phyloP scores from a whole-genome alignment of 1,284 basidiomycete genomes.

The Porodaedalea pini region DNA sequence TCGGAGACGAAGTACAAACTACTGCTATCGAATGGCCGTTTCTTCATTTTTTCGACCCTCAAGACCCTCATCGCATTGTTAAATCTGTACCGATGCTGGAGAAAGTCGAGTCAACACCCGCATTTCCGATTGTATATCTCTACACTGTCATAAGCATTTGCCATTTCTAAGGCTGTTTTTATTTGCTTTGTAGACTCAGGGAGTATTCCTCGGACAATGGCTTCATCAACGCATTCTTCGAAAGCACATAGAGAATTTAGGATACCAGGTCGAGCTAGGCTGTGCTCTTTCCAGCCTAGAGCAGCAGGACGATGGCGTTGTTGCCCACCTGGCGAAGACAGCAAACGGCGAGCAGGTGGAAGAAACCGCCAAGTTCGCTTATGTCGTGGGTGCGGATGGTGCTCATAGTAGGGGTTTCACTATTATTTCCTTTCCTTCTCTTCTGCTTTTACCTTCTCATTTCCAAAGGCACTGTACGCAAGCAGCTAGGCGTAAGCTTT shows the following conservation, averaged over 20 bases:
- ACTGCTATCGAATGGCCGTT: neutral
- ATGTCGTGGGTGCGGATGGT: no score
- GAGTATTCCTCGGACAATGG: slow-evolving; percentile 11
- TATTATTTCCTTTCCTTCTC: no score
- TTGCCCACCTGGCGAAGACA: neutral
- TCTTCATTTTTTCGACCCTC: neutral
- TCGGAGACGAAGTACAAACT: slow-evolving; percentile 2
- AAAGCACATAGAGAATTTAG: no score
- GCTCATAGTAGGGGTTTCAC: no score
- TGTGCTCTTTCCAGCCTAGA: no score
- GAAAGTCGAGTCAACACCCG: no score
- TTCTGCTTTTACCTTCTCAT: no score
- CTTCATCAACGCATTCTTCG: no score
- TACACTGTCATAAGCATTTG: no score
- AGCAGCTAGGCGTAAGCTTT: no score
- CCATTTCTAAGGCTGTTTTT: neutral
- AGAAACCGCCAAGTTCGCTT: slow-evolving; percentile 9
- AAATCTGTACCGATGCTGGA: neutral
- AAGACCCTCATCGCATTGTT: slow-evolving; percentile 1
- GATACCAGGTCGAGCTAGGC: no score
- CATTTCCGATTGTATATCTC: slow-evolving; percentile 1
- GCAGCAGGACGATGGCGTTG: slow-evolving; percentile 16
- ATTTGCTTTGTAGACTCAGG: neutral
- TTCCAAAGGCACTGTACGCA: no score
- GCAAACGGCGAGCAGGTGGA: neutral